These are phyloP conservation scores for Pisolithus microcarpus DNA, from an alignment of 768 basidiomycete species.

Conservation along the genomic window DNA sequence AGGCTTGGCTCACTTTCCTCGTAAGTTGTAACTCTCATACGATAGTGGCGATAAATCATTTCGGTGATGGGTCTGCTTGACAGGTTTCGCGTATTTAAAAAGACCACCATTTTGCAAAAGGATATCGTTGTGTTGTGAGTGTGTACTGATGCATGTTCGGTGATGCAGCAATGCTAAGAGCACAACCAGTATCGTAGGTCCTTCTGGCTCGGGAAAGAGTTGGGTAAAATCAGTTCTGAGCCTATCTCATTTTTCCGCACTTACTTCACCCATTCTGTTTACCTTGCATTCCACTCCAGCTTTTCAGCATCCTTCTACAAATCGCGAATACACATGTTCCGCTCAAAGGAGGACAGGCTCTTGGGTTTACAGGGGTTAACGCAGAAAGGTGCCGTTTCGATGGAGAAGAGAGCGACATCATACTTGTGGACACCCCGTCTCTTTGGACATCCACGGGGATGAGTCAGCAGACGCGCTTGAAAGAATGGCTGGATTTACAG, in stretches of 20 bases:
- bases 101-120: not conserved
- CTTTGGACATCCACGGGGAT: not conserved
- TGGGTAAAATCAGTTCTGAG: not conserved
- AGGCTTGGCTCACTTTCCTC: too few species aligned
- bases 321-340: not conserved
- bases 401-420: not conserved
- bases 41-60: too few species aligned
- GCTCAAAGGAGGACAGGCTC: not conserved
- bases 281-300: not conserved
- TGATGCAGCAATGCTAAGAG: not conserved
- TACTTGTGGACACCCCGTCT: not conserved
- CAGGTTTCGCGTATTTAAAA: not conserved
- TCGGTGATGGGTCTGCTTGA: too few species aligned
- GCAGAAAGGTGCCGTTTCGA: not conserved
- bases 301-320: not conserved
- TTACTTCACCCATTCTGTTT: not conserved
- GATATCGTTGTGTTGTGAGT: not conserved
- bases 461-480: not conserved
- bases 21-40: too few species aligned
- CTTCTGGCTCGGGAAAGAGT: not conserved
- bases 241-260: not conserved
- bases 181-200: not conserved
- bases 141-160: not conserved
- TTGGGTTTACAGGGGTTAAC: not conserved
- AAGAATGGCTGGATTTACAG: not conserved